Evolutionary conservation across 148 eudicot species (phyloP), one percentile per base, ranked within the genome.

Genomic region (Vaccinium corymbosum): DNA sequence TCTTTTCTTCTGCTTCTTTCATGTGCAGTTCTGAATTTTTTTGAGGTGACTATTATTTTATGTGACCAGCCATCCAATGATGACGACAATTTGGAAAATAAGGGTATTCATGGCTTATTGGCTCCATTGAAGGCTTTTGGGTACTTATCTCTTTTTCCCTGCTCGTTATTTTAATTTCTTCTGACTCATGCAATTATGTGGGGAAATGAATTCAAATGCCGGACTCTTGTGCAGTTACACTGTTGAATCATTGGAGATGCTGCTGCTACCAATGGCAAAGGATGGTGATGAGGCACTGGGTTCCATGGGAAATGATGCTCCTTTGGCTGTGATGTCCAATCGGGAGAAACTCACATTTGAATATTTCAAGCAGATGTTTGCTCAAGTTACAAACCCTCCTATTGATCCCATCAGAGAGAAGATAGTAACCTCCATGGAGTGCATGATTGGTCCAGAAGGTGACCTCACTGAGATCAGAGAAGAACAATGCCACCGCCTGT

Each of bases 371-470:
- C 99, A 97, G 89, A 89, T 97, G 98, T 97, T 97, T 90, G 99
- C 99, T 85, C 99, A 97, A 89, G 99, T 97, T 46, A 95, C 99
- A 35, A 97, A 97, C 84, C 99, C 99, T 71, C 99, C 99, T 7
- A 97, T 97, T 76, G 99, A 97, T 87, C 99, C 99, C 83, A 97
- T 97, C 17, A 78, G 99, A 76, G 99, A 97, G 90, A 95, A 97
- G 88, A 95, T 97, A 51, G 99, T 97, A 81, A 97, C 99, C 55
- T 97, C 99, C 52, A 97, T 92, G 94, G 94, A 95, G 83, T 97
- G 99, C 92, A 97, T 97, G 99, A 90, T 97, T 68, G 99, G 99
- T 81, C 98, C 99, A 22, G 99, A 97, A 87, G 99, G 99, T 32
- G 99, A 97, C 88, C 96, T 97, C 56, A 97, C 99, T 16, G 99